Conservation (phyloP, 2,329 filamentous ascomycete genomes). For the Colletotrichum camelliae region DNA sequence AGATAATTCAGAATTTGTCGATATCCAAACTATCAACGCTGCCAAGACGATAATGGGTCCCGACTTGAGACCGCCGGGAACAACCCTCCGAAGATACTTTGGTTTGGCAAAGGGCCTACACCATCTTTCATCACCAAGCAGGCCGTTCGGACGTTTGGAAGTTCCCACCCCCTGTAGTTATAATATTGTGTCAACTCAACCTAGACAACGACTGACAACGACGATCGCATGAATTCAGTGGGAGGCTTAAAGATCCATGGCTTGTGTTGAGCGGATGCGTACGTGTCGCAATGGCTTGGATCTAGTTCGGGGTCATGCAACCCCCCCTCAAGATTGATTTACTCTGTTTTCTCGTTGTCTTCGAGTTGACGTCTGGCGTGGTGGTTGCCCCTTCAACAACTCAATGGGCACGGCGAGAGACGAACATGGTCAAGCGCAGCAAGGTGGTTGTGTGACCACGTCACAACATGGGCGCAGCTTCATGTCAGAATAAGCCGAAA, state of each 20-base stretch:
- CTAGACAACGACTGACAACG: neutral
- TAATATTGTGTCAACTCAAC: neutral
- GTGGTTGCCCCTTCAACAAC: neutral
- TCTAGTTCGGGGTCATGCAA: neutral
- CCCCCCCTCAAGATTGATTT: neutral
- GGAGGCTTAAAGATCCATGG: neutral
- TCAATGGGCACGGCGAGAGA: neutral
- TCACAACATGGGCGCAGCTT: neutral
- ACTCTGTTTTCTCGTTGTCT: neutral
- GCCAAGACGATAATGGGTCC: neutral
- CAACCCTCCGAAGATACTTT: neutral
- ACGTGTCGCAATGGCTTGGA: neutral
- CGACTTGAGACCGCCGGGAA: neutral
- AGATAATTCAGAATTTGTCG: neutral
- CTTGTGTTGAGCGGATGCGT: neutral
- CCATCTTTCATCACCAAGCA: neutral
- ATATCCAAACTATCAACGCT: neutral
- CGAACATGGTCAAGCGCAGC: neutral
- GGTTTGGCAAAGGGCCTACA: neutral
- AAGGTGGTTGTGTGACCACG: neutral
- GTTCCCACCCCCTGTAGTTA: too few species aligned
- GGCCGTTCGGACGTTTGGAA: neutral
- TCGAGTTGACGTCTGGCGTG: neutral
- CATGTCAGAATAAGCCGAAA: neutral
- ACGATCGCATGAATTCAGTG: neutral